A percentile compares a stretch with the other conserved stretches of the same genome.
Evolutionary conservation across 352 stramenopile genomes (phyloP).

Genomic region (Globisporangium echinulatum): DNA sequence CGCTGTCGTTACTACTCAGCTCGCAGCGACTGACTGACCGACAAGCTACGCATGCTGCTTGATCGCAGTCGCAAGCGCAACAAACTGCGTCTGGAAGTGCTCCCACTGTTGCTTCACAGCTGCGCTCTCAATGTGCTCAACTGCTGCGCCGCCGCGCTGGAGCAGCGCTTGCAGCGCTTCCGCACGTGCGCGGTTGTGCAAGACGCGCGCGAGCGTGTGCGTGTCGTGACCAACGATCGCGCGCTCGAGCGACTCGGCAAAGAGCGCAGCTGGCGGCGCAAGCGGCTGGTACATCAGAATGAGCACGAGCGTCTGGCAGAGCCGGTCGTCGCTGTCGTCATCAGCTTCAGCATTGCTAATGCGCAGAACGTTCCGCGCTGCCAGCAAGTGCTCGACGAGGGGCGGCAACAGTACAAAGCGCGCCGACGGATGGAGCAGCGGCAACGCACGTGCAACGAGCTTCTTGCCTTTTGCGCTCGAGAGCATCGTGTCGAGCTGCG

Average conservation of each 20-base stretch:
- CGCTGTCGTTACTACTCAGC: no score
- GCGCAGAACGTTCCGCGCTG: constrained; percentile 28
- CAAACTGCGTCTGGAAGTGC: constrained; percentile 57
- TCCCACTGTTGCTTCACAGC: constrained; percentile 59
- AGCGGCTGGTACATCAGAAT: constrained; percentile 77
- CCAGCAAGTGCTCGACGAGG: constrained; percentile 58
- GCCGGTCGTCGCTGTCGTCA: constrained; percentile 40
- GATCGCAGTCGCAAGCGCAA: constrained; percentile 70
- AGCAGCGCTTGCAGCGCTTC: constrained; percentile 71
- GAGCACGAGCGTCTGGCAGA: constrained; percentile 78
- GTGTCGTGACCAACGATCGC: constrained; percentile 51
- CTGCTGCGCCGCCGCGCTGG: constrained; percentile 50
- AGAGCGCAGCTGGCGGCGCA: constrained; percentile 50
- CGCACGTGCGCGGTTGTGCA: constrained; percentile 68
- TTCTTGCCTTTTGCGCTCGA: constrained; percentile 62
- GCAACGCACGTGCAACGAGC: constrained; percentile 68
- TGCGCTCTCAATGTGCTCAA: constrained; percentile 39
- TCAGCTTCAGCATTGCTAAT: constrained; percentile 15
- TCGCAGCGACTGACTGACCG: no score
- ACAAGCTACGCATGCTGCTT: constrained; percentile 44
- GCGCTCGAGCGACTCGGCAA: constrained; percentile 57
- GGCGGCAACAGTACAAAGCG: constrained; percentile 71
- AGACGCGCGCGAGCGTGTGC: constrained; percentile 49
- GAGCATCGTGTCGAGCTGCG: constrained; percentile 54
- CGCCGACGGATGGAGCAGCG: constrained; percentile 71